A percentile compares a stretch with the other conserved stretches of the same genome.
Conservation (phyloP, 352 stramenopile species). For the Globisporangium uncinulatum region DNA sequence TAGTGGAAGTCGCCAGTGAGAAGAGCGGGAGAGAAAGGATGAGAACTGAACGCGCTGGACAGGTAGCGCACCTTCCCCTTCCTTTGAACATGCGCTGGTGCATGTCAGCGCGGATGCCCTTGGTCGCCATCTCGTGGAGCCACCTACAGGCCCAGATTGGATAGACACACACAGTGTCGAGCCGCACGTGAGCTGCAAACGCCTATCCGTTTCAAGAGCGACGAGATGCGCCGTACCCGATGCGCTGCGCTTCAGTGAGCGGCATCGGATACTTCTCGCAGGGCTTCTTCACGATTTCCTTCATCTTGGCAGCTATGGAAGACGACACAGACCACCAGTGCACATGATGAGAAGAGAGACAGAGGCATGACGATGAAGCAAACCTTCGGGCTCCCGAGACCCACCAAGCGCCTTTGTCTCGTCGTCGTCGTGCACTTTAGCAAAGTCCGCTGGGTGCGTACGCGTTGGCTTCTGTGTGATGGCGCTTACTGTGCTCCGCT, state of each 20-base stretch:
- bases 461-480: constrained; percentile 74
- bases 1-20: no score
- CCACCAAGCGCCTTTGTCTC: constrained; percentile 48
- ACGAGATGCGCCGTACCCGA: constrained; percentile 30
- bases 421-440: constrained; percentile 43
- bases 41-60: background rate
- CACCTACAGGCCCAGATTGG: constrained; percentile 22
- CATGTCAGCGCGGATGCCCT: constrained; percentile 66
- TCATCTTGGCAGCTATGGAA: constrained; percentile 43
- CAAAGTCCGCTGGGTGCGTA: constrained; percentile 72
- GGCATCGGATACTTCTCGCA: constrained; percentile 58
- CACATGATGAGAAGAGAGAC: background rate
- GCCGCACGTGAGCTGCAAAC: background rate
- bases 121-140: constrained; percentile 66
- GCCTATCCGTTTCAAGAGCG: background rate
- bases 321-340: background rate
- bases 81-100: constrained; percentile 81
- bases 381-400: no score
- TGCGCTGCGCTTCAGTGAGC: constrained; percentile 68
- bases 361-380: background rate
- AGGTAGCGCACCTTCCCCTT: constrained; percentile 44
- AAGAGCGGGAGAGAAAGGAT: background rate
- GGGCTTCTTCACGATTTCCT: constrained; percentile 56
- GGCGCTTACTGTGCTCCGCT: constrained; percentile 42
- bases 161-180: background rate